These are phyloP conservation scores for Psilocybe cyanescens DNA, from an alignment of 768 basidiomycete genomes.

Conservation along the genomic window DNA sequence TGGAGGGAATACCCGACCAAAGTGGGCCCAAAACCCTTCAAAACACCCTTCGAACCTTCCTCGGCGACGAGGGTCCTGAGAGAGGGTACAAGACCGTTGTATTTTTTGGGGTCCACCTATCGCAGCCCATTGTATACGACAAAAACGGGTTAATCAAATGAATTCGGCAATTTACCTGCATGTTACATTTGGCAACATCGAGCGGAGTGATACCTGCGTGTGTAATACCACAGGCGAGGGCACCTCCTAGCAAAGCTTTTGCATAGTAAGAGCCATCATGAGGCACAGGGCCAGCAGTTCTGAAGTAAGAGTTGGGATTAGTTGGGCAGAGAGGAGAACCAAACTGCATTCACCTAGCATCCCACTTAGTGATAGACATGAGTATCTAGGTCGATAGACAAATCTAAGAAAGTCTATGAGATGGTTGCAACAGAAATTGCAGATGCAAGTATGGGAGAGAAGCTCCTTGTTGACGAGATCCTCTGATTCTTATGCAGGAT, in stretches of 20 bases:
- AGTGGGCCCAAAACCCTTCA: slow-evolving; percentile 95
- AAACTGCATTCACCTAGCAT: slow-evolving; percentile 57
- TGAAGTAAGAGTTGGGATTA: slow-evolving; percentile 27
- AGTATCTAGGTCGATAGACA: slow-evolving; percentile 29
- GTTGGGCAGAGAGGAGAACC: not conserved
- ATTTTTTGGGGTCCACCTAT: slow-evolving; percentile 79
- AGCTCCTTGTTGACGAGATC: not conserved
- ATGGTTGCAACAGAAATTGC: not conserved
- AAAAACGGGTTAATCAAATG: not conserved
- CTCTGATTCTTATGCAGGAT: not conserved
- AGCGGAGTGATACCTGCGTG: slow-evolving; percentile 90
- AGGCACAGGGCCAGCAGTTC: slow-evolving; percentile 72
- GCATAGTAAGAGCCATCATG: slow-evolving; percentile 79
- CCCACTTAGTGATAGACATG: slow-evolving; percentile 74
- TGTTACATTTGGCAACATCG: slow-evolving; percentile 91
- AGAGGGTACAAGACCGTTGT: slow-evolving; percentile 64
- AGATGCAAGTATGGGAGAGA: not conserved
- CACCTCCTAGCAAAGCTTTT: slow-evolving; percentile 89
- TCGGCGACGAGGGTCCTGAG: slow-evolving; percentile 72
- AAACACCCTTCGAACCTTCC: slow-evolving; percentile 84
- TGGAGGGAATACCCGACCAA: slow-evolving; percentile 93
- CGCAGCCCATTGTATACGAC: not conserved
- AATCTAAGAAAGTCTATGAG: slow-evolving; percentile 34
- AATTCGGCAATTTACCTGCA: slow-evolving; percentile 61
- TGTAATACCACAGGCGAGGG: slow-evolving; percentile 85